Evolutionary conservation across 2,329 filamentous ascomycete species (phyloP).

Genomic region (Alternaria angustiovoidea): DNA sequence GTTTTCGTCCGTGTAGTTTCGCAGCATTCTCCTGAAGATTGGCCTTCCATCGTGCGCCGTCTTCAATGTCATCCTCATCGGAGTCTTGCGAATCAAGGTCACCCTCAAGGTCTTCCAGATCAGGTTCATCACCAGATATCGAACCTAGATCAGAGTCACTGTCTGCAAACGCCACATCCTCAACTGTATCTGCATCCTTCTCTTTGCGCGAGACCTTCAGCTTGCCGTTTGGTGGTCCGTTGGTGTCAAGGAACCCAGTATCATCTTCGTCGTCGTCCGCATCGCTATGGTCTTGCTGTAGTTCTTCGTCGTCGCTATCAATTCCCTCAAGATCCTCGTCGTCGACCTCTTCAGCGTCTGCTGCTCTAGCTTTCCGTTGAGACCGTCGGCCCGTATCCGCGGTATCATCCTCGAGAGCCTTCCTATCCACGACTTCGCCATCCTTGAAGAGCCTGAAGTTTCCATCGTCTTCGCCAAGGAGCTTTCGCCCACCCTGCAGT

Average conservation of each 20-base stretch:
- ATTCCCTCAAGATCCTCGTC: slow-evolving; percentile 60
- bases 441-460: slow-evolving; percentile 87
- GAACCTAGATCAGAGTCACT: slow-evolving; percentile 97
- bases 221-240: slow-evolving; percentile 52
- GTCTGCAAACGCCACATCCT: slow-evolving; percentile 89
- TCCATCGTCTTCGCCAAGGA: slow-evolving; percentile 82
- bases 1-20: slow-evolving; percentile 72
- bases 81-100: slow-evolving; percentile 63
- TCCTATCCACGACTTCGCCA: slow-evolving; percentile 68
- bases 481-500: slow-evolving; percentile 80
- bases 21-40: slow-evolving; percentile 80
- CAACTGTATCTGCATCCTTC: slow-evolving; percentile 52
- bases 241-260: slow-evolving; percentile 51
- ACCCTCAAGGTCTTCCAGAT: slow-evolving; percentile 48
- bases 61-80: slow-evolving; percentile 69
- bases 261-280: slow-evolving; percentile 64
- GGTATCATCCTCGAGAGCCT: slow-evolving; percentile 62
- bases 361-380: slow-evolving; percentile 60
- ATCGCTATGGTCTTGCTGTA: slow-evolving; percentile 54
- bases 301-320: slow-evolving; percentile 64
- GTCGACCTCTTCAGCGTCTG: slow-evolving; percentile 59
- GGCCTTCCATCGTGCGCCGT: slow-evolving; percentile 85
- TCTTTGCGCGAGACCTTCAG: slow-evolving; percentile 40
- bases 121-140: slow-evolving; percentile 67
- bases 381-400: slow-evolving; percentile 66